phyloP scores from a whole-genome alignment of 208 protist genomes.

The Leishmania tarentolae region DNA sequence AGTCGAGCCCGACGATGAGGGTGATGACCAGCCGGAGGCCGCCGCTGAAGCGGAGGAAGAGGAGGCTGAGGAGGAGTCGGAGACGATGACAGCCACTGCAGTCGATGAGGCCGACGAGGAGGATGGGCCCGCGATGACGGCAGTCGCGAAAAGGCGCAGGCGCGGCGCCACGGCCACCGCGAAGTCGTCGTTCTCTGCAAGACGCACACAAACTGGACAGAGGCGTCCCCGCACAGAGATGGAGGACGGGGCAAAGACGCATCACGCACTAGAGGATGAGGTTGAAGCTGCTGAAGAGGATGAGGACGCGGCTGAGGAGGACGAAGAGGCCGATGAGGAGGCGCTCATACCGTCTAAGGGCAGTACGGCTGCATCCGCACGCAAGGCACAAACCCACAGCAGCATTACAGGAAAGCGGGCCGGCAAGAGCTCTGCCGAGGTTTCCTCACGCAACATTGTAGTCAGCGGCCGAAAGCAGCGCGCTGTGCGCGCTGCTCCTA shows the following conservation, averaged over 20 bases:
- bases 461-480: constrained; percentile 9
- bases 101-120: constrained; percentile 30
- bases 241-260: constrained; percentile 11
- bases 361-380: neutral
- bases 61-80: constrained; percentile 20
- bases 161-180: neutral
- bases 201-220: neutral
- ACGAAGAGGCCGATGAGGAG: constrained; percentile 26
- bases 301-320: constrained; percentile 16
- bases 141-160: neutral
- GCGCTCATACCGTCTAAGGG: neutral
- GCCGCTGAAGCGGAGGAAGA: constrained; percentile 14
- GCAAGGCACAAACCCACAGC: constrained; percentile 6
- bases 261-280: constrained; percentile 24
- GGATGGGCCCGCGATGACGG: constrained; percentile 17
- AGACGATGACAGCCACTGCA: neutral
- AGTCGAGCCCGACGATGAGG: constrained; percentile 17
- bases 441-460: neutral
- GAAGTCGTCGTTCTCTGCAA: neutral
- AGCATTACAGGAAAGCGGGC: neutral
- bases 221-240: neutral
- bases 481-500: neutral
- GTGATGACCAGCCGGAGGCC: constrained; percentile 9
- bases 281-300: constrained; percentile 16
- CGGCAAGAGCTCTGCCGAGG: neutral